These are phyloP conservation scores for Plasmodium coatneyi DNA, from an alignment of 169 alveolate genomes.

Conservation along the genomic window DNA sequence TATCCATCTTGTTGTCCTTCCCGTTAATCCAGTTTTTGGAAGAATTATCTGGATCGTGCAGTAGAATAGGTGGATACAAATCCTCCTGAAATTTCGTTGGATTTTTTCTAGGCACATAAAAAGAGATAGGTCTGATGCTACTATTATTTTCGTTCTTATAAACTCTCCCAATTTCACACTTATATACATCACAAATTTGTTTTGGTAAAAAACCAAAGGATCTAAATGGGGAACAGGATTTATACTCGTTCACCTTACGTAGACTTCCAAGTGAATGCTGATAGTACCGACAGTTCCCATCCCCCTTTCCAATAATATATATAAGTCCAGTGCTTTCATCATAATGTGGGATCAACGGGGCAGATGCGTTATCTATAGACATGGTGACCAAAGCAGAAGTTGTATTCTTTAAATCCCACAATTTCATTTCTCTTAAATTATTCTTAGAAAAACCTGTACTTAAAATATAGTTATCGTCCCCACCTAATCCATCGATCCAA, in stretches of 20 bases:
- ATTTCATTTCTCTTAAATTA: conserved; percentile 81
- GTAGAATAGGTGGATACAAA: conserved; percentile 75
- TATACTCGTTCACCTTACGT: conserved; percentile 81
- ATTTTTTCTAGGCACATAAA: conserved; percentile 81
- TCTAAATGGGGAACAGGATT: conserved; percentile 81
- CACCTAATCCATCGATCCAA: conserved; percentile 84
- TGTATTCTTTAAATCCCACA: conserved; percentile 83
- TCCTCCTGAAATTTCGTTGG: conserved; percentile 79
- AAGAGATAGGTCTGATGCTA: conserved; percentile 80
- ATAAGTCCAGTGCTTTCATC: conserved; percentile 82
- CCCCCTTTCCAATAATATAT: conserved; percentile 84
- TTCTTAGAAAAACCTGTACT: conserved; percentile 85
- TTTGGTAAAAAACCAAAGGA: conserved; percentile 82
- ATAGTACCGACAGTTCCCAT: conserved; percentile 82
- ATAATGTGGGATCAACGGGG: conserved; percentile 84
- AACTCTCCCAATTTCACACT: conserved; percentile 84
- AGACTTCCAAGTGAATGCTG: conserved; percentile 79
- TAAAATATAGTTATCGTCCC: conserved; percentile 74
- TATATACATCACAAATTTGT: conserved; percentile 80
- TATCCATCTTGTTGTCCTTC: conserved; percentile 4
- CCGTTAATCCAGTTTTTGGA: conserved; percentile 50
- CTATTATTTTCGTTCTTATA: conserved; percentile 78
- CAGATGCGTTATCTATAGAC: conserved; percentile 82
- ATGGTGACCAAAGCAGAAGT: conserved; percentile 65
- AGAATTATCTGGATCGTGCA: conserved; percentile 27